Evolutionary conservation across 768 basidiomycete species (phyloP).

Genomic region (Amanita polypyramis): DNA sequence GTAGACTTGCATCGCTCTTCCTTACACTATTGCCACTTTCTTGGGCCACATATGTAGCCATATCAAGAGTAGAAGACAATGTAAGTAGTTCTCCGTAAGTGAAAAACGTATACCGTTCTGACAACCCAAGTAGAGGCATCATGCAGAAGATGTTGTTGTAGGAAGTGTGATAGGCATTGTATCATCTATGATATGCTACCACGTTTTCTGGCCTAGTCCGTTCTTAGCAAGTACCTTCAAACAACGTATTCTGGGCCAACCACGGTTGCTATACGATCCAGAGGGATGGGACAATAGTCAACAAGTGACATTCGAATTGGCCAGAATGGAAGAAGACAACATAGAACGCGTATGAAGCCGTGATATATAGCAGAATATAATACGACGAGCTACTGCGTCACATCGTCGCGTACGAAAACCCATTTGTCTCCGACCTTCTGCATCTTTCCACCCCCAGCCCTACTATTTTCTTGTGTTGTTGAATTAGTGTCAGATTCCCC

Average conservation of each 20-base stretch:
- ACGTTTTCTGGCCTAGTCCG: conserved; percentile 58
- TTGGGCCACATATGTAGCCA: conserved; percentile 51
- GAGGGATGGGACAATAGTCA: conserved; percentile 14
- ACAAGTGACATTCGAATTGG: conserved; percentile 32
- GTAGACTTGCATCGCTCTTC: conserved; percentile 33
- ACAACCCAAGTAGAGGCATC: conserved; percentile 37
- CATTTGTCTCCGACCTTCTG: conserved; percentile 62
- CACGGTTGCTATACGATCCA: conserved; percentile 32
- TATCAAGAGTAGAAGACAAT: conserved; percentile 56
- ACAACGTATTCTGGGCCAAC: conserved; percentile 20
- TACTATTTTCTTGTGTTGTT: conserved; percentile 10
- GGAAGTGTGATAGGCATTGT: conserved; percentile 48
- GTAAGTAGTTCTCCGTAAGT: conserved; percentile 26
- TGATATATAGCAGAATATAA: conserved; percentile 7
- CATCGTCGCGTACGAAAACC: conserved; percentile 48
- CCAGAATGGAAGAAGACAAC: conserved; percentile 30
- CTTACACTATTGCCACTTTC: conserved; percentile 43
- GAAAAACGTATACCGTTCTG: background rate
- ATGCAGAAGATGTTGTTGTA: conserved; percentile 59
- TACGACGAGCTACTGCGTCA: conserved; percentile 17
- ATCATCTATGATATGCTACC: conserved; percentile 39
- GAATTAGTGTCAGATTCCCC: background rate
- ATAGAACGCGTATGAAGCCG: conserved; percentile 25
- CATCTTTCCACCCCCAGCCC: conserved; percentile 43
- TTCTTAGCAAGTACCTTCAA: conserved; percentile 32